Base-by-base conservation (phyloP, 1,284 basidiomycete genomes). In the Cystobasidium slooffiae region DNA sequence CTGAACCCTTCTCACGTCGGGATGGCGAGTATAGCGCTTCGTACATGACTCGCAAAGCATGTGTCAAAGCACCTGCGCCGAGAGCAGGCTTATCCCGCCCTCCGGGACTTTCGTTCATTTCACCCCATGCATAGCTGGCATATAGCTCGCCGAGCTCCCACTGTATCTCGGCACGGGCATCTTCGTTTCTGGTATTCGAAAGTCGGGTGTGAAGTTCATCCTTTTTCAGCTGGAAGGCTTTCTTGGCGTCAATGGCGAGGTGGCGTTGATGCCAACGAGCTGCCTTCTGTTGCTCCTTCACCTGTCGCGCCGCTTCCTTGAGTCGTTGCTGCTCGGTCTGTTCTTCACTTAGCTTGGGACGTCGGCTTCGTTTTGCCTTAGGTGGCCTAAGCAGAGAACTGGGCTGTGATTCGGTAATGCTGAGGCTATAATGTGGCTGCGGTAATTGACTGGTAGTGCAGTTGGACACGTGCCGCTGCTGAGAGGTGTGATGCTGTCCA, bases 71-170 rank as follows among this genome's bases (percentile, higher is more conserved):
- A 6, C 44, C 51, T 24, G 39, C 62, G 39, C 70, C 70, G 12
- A 73, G 46, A 9, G 63, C 63, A 43, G 64, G 64, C 39, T 41
- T 53, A 16, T 52, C 64, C 14, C 47, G 61, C 9, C 49, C 64
- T 41, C 18, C 24, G 6, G 24, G 18, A 43, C 8, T 14, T 22
- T 43, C 49, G 9, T 24, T 55, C 9, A 16, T 16, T 41, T 66
- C 49, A 24, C 64, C 64, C 37, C 51, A 56, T 18, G 66, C 66
- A 22, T 56, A 66, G 18, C 51, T 10, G 47, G 55, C 63, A 37
- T 73, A 73, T 8, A 73, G 47, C 52, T 66, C 70, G 22, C 52
- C 56, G 0, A 73, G 51, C 16, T 73, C 63, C 70, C 70, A 73
- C 16, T 73, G 70, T 5, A 53, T n/a, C n/a, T 49, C 46, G 7